phyloP scores from a whole-genome alignment of 345 rosid species.

The Litchi chinensis region DNA sequence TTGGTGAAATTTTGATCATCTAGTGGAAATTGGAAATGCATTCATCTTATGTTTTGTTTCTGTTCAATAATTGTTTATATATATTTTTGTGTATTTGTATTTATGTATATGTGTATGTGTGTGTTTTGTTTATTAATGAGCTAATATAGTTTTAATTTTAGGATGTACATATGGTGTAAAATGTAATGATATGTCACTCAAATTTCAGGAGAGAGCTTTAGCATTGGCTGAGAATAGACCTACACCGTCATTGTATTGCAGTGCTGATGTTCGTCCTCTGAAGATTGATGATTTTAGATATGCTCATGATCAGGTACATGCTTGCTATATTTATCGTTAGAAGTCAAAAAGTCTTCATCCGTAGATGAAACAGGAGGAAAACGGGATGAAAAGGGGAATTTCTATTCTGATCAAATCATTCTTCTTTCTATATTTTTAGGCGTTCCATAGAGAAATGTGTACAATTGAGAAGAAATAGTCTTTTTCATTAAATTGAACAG shows the following conservation, averaged over 20 bases:
- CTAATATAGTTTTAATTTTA: slow-evolving; percentile 1
- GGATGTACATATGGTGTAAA: background rate
- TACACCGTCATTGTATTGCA: slow-evolving; percentile 64
- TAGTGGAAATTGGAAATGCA: background rate
- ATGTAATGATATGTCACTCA: background rate
- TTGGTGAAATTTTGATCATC: background rate
- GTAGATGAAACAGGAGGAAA: background rate
- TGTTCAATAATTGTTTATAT: background rate
- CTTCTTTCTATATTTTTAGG: too few relatives aligned
- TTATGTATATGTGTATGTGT: background rate
- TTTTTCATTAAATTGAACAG: too few relatives aligned
- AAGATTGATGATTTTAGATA: slow-evolving; percentile 79
- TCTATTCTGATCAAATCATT: too few relatives aligned
- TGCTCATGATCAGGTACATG: slow-evolving; percentile 93
- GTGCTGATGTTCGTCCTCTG: slow-evolving; percentile 73
- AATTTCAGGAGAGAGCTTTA: slow-evolving; percentile 62
- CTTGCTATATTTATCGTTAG: background rate
- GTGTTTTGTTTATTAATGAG: background rate
- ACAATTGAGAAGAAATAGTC: too few relatives aligned
- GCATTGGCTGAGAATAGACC: slow-evolving; percentile 75
- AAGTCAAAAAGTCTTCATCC: too few relatives aligned
- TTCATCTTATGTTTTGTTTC: background rate
- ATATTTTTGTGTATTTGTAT: background rate
- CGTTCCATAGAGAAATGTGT: too few relatives aligned
- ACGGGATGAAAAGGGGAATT: too few relatives aligned